A percentile compares a stretch with the other conserved stretches of the same genome.
These are phyloP conservation scores for Astraeus odoratus DNA, from an alignment of 768 basidiomycete genomes.

Conservation along the genomic window DNA sequence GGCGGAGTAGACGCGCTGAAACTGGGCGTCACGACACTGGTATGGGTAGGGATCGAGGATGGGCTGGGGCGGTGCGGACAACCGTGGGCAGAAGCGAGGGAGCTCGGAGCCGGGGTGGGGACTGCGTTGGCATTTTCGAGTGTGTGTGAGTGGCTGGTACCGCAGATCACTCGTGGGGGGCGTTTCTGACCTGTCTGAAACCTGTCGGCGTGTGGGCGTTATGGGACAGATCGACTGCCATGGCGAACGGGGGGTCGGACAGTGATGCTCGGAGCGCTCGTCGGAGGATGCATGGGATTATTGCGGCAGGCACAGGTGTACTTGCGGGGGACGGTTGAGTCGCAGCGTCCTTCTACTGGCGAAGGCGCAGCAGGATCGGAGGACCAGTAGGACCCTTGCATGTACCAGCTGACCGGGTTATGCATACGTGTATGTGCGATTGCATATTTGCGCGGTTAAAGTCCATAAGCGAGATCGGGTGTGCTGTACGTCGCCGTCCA, in stretches of 20 bases:
- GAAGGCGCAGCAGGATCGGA: not conserved
- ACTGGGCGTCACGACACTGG: conserved; percentile 40
- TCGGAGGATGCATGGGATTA: conserved; percentile 48
- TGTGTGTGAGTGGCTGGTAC: conserved; percentile 36
- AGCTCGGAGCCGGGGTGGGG: conserved; percentile 59
- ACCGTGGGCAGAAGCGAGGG: conserved; percentile 37
- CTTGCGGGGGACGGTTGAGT: conserved; percentile 19
- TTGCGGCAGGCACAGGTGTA: conserved; percentile 34
- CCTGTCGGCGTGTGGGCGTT: conserved; percentile 1
- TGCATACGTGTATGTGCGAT: too few relatives aligned
- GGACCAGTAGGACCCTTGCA: not conserved
- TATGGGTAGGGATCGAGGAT: conserved; percentile 47
- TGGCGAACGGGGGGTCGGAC: conserved; percentile 43
- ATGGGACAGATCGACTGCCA: conserved; percentile 47
- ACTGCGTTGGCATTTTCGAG: conserved; percentile 53
- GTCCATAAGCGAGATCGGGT: too few relatives aligned
- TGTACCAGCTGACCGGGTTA: too few relatives aligned
- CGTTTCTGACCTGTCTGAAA: not conserved
- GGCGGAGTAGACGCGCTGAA: conserved; percentile 51
- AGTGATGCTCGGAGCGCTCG: conserved; percentile 46
- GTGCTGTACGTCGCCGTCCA: too few relatives aligned
- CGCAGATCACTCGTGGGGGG: not conserved
- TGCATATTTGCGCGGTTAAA: too few relatives aligned
- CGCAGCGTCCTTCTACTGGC: conserved; percentile 4
- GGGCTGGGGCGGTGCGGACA: conserved; percentile 30